Conservation (phyloP, 75 land plant species). For the Larix kaempferi region DNA sequence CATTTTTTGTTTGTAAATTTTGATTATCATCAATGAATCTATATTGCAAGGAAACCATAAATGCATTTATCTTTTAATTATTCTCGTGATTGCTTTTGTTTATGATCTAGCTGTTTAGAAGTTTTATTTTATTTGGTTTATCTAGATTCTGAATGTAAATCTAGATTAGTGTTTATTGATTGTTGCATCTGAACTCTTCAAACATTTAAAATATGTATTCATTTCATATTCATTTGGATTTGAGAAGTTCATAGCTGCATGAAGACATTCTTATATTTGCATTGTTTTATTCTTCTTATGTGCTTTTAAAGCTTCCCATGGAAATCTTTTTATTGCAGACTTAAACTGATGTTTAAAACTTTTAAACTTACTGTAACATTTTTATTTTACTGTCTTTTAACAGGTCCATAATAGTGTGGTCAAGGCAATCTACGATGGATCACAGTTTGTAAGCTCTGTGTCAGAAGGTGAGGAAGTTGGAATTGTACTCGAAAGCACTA, state of each 20-base stretch:
- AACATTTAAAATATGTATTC: not conserved
- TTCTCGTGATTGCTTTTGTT: too few species aligned
- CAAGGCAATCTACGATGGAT: conserved; percentile 74
- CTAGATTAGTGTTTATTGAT: not conserved
- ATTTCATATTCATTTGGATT: not conserved
- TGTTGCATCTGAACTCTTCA: not conserved
- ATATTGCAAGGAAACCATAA: too few species aligned
- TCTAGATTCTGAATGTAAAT: not conserved
- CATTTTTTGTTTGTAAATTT: too few species aligned
- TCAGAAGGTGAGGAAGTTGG: conserved; percentile 61
- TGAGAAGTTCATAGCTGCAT: not conserved
- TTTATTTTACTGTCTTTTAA: not conserved
- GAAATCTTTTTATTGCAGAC: not conserved
- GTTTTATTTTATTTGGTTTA: not conserved
- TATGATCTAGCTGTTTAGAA: not conserved
- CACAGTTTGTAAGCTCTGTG: conserved; percentile 48
- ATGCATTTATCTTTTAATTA: too few species aligned
- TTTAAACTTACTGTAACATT: not conserved
- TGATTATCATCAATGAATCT: too few species aligned
- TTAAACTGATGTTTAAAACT: not conserved
- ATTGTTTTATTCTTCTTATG: not conserved
- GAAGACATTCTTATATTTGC: not conserved
- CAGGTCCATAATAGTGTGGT: conserved; percentile 73
- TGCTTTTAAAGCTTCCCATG: not conserved
- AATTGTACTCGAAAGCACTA: conserved; percentile 68